Evolutionary conservation across 176 grass and related monocot species (phyloP), one percentile per base, ranked within the genome.

Genomic region (Neostapfia colusana): DNA sequence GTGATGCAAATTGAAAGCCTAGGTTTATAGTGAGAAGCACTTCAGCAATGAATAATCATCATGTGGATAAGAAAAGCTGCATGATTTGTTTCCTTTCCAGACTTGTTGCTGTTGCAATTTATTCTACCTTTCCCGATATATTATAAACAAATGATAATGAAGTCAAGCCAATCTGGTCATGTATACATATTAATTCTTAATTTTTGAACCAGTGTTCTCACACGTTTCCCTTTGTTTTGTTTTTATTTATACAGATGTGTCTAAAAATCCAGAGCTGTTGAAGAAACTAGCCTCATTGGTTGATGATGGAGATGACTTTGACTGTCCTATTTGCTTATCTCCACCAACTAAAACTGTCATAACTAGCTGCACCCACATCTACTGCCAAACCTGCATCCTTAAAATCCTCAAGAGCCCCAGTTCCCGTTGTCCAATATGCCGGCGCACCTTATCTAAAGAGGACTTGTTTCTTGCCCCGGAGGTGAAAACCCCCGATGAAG

Each of bases 291-390:
- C 86, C 7, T 94, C 77, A 16, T 71, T 98, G 81, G 88, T 92
- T 56, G 84, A 90, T 48, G 95, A 98, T 56, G 91, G 95, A 84
- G 95, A 98, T 67, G 95, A 98, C 77, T 98, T 98, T 2, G 91
- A 94, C 43, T 98, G 95, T 76, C 95, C 95, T 26, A 84, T 98
- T 61, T 98, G 95, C 79, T 85, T 98, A 44, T 92, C 82, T 74
- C 95, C 95, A 51, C 95, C 95, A 43, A 66, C 69, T 23, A 94
- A 84, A 90, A 90, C 87, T 43, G 63, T 94, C 26, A 94, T 98
- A 79, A 98, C 95, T n/a, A 87, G 79, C 42, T 94, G 95, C 79
- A 73, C 85, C 59, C 95, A 98, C 64, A 90, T 98, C 77, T 98
- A 94, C 70, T 98, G 95, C 81, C 89, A 90, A 69, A 84, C 82